Base-by-base conservation (phyloP, 2,329 filamentous ascomycete species). In the Camillea tinctor region DNA sequence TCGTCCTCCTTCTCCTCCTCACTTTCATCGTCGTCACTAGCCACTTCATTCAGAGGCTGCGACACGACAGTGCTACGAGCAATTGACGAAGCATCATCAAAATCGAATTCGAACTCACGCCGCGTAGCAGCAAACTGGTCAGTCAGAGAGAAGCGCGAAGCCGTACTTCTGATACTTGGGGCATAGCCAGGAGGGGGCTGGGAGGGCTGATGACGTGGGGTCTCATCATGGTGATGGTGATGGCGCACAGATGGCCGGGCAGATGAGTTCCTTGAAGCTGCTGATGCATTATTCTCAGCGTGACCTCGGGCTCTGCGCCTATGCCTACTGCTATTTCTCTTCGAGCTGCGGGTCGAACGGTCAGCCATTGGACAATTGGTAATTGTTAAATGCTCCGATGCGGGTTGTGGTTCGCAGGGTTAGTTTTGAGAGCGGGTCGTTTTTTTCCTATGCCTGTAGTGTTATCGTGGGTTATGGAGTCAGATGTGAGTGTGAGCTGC, bases 121-220 rank as follows among this genome's bases (percentile, higher is more conserved):
- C 78, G 72, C 5, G 80, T 82, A 40, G 77, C 71, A 20, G 80
- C 79, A 59, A 82, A 82, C 58, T 82, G 79, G 51, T 81, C 78
- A 52, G 75, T 76, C 52, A 82, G 72, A 2, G 80, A 82, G 69
- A 77, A 79, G 52, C 79, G 77, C 23, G 79, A 81, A 13, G 72
- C 72, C n/a, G 71, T 71, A 26, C 75, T 73, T 24, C 75, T 73
- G 50, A 77, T 66, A 15, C 53, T 50, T 7, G 23, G 54, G 4
- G 57, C 60, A 21, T 62, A 54, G 24, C 50, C 50, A 17, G 44
- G 13, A 19, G 30, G 30, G 17, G 44, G 7, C 48, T 44, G 30
- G 36, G 19, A 22, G 30, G 26, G 11, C 19, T 21, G 53, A 48
- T 26, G n/a, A 19, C 22, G 30, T 26, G 40, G 22, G 23, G 26